Percentiles rank a stretch among this genome's conserved stretches.
Evolutionary conservation across 2,329 filamentous ascomycete genomes (phyloP).

Genomic region (Colletotrichum abscissum): DNA sequence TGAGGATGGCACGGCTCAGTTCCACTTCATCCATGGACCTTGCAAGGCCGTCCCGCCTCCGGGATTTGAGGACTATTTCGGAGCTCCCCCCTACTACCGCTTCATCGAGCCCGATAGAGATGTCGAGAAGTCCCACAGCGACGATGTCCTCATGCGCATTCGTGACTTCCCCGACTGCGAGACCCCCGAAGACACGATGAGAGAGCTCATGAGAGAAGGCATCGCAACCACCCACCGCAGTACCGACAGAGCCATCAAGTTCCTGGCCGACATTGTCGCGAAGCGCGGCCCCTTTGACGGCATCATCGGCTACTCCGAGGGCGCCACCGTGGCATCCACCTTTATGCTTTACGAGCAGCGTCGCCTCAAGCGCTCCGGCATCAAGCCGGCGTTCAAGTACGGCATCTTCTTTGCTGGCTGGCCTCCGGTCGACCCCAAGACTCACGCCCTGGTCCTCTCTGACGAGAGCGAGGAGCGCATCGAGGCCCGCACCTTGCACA

Average conservation of each 20-base stretch:
- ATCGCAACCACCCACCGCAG: constrained; percentile 50
- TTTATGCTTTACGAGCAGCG: constrained; percentile 62
- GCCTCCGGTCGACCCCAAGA: constrained; percentile 60
- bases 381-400: constrained; percentile 54
- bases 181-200: constrained; percentile 66
- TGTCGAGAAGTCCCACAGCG: constrained; percentile 53
- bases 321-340: constrained; percentile 65
- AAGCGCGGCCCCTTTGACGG: constrained; percentile 60
- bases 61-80: constrained; percentile 69
- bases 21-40: constrained; percentile 64
- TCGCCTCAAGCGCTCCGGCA: constrained; percentile 39
- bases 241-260: constrained; percentile 54
- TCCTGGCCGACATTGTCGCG: constrained; percentile 57
- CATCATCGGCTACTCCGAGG: constrained; percentile 71
- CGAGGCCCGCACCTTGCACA: constrained; percentile 63
- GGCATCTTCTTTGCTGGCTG: constrained; percentile 65
- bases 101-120: constrained; percentile 64
- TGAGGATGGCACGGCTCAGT: constrained; percentile 57
- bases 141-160: constrained; percentile 62
- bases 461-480: constrained; percentile 62
- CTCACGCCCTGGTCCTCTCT: constrained; percentile 56
- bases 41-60: constrained; percentile 61
- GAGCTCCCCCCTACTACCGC: constrained; percentile 64
- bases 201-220: constrained; percentile 57
- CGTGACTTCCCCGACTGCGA: constrained; percentile 64